Evolutionary conservation across 2,329 filamentous ascomycete species (phyloP), one percentile per base, ranked within the genome.

Genomic region (Diaporthe sp.): DNA sequence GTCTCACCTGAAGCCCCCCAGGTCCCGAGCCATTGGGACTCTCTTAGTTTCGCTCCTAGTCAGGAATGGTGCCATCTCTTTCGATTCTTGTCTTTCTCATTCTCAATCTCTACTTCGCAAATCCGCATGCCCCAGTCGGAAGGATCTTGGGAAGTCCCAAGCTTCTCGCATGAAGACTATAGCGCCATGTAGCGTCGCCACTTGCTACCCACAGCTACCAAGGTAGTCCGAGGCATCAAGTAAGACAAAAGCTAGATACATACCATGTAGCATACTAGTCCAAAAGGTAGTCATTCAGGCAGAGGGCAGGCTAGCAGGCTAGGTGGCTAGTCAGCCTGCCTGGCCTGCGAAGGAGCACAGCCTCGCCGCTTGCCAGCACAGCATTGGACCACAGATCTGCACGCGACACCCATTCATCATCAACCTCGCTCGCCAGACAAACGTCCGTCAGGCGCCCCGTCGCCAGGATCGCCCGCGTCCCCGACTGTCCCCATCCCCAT

Each of bases 1-100:
- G 42, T 52, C 35, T 64, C 45, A 72, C 69, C 69, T 72, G 69
- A 72, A 72, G 45, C 69, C 33, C 57, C 69, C 54, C 54, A 35
- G 55, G n/a, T 71, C 54, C 54, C 54, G 69, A 68, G 45, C 64
- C 33, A 68, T 68, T 40, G 64, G 64, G 64, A 40, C 64, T 52
- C 45, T 54, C 22, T 54, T 68, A 54, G 64, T 68, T 33, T 68
- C 35, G 45, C 64, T 54, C 64, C 64, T 52, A 52, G 64, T 67
- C 64, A 52, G 64, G 64, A 67, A 52, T 67, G 64, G 64, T 67
- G 45, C 15, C 64, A 67, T 50, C 28, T 54, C 64, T 52, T 28
- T 50, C 64, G 30, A 67, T 52, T 35, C 6, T 38, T 38, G 28
- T 38, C 30, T 67, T 22, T 25, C 45, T 50, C 6, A 22, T 38